Evolutionary conservation across 768 basidiomycete genomes (phyloP), one percentile per base, ranked within the genome.

Genomic region (Kwoniella dejecticola): DNA sequence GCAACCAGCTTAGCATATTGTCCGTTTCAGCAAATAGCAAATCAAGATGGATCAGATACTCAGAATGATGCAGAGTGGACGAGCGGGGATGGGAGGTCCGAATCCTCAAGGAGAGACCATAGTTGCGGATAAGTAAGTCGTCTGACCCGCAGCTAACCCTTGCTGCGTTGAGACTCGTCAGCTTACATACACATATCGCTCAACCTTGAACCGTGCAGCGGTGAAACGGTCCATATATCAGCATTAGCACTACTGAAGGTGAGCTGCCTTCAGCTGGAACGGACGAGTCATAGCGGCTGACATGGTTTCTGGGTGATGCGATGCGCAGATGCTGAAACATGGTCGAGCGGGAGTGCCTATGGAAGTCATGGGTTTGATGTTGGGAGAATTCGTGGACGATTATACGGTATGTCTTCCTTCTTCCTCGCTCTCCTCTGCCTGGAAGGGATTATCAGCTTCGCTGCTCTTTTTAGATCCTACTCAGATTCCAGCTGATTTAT

Each of bases 311-410:
- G n/a, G n/a, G n/a, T n/a, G n/a, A n/a, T n/a, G n/a, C 19, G 6
- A 17, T 13, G 5, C 27, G 29, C 55, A 99, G 94, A 99, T 99
- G 96, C 82, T 99, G 63, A 99, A 99, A 80, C 96, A 99, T 74
- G 96, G 96, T 21, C 88, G 96, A 54, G 94, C 96, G 40, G 96
- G 95, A 61, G 96, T 99, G 26, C 96, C 96, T 8, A 93, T 98
- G 90, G 96, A 99, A 81, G 95, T 98, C 68, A 98, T 99, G 95
- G 78, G 78, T 60, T 62, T 79, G 90, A 94, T 97, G 91, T 84
- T 98, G 23, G 94, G 95, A 13, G 93, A 96, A 78, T 98, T 98
- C 69, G 91, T 98, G 47, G 96, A 99, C 82, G 96, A 98, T 77
- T 95, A 95, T 82, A 83, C 82, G 0, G 80, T 83, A 26, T 46